Evolutionary conservation across 352 stramenopile species (phyloP), one percentile per base, ranked within the genome.

Genomic region (Phytophthora pseudosyringae): DNA sequence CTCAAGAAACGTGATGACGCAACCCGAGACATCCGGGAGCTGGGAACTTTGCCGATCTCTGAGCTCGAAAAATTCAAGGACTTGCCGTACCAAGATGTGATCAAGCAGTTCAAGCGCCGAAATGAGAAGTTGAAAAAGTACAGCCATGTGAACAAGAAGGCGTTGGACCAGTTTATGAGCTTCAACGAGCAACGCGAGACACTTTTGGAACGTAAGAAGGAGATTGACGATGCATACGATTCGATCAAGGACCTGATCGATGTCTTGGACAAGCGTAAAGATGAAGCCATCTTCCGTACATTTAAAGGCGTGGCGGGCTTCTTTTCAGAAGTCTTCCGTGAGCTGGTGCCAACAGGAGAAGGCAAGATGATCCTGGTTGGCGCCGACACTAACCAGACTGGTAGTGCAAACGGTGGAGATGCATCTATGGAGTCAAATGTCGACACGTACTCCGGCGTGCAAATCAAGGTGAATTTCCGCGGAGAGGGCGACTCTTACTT

Each of bases 131-230:
- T 99, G 41, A 98, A 99, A 69, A 97, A 98, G 58, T 99, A 98
- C 70, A 96, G 81, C 56, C 97, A 99, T 69, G 98, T 99, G 31
- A 99, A 99, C 88, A 99, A 99, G 69, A 99, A 99, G 80, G 98
- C 98, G 0, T 91, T 99, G 45, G 97, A 99, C 72, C 98, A 99
- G 75, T 99, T 98, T 69, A 89, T 99, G 35, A 99, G 93, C 68
- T 99, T 99, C 74, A 98, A 88, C 49, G 97, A 99, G 54, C 96
- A 95, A 57, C 73, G 88, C 16, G 73, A 65, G 16, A 83, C 84
- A 11, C 84, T 99, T 29, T 71, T 99, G 31, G 89, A 97, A 28
- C 86, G 98, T 6, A 98, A 99, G 69, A 71, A 92, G 35, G 98
- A 99, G 68, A 84, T 99, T 16, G 97, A 99, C 66, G 77, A 94